Evolutionary conservation across 106 monocot genomes (phyloP).

Genomic region (Ottelia alismoides): DNA sequence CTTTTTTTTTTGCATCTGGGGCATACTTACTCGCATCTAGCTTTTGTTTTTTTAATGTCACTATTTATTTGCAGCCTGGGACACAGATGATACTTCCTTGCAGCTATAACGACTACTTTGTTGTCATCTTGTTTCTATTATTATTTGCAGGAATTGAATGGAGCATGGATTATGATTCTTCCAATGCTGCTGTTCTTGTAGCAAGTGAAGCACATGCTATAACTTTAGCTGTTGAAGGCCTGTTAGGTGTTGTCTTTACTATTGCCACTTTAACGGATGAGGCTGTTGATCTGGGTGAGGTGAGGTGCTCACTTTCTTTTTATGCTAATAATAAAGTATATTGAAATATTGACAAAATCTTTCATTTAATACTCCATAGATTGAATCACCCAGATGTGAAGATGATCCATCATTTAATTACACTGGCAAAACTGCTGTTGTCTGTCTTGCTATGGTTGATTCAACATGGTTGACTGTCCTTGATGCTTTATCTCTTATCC

Average conservation of each 20-base stretch:
- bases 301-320: too few relatives aligned
- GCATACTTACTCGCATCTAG: too few relatives aligned
- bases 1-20: too few relatives aligned
- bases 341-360: too few relatives aligned
- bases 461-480: conserved; percentile 92
- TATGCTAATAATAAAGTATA: too few relatives aligned
- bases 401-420: conserved; percentile 26
- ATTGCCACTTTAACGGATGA: conserved; percentile 95
- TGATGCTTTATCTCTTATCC: conserved; percentile 90
- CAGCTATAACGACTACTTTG: too few relatives aligned
- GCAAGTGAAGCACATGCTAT: conserved; percentile 99
- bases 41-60: too few relatives aligned
- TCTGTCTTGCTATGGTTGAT: conserved; percentile 78
- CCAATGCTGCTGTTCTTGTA: conserved; percentile 92
- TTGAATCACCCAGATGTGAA: conserved; percentile 84
- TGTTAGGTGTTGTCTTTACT: conserved; percentile 95
- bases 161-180: conserved; percentile 99
- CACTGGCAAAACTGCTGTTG: conserved; percentile 46
- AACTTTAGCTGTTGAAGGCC: conserved; percentile 92
- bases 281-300: conserved; percentile 92
- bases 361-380: too few relatives aligned
- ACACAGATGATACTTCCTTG: too few relatives aligned
- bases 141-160: too few relatives aligned
- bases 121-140: too few relatives aligned
- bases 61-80: too few relatives aligned